Percentiles rank a stretch among this genome's conserved stretches.
phyloP scores from a whole-genome alignment of 495 filamentous ascomycete genomes.

The Aspergillus haitiensis region DNA sequence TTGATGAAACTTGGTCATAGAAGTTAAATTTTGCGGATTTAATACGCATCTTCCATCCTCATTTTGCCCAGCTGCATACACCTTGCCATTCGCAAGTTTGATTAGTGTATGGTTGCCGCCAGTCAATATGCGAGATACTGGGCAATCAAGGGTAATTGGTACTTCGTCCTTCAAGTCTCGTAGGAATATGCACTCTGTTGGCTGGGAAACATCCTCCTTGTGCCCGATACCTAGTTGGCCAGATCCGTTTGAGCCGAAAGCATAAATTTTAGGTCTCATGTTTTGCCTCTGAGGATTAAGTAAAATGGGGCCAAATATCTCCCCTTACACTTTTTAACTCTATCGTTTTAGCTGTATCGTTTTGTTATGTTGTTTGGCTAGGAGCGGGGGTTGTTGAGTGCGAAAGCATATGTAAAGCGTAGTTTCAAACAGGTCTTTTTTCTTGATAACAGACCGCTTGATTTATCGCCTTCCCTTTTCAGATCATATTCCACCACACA shows the following conservation, averaged over 20 bases:
- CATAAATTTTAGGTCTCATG: constrained; percentile 22
- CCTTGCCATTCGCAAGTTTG: constrained; percentile 53
- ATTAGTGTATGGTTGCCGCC: constrained; percentile 90
- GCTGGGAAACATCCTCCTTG: constrained; percentile 67
- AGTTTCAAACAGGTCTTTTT: no score
- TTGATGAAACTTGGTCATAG: constrained; percentile 29
- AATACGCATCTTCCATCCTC: constrained; percentile 48
- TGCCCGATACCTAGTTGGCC: constrained; percentile 84
- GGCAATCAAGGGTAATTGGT: constrained; percentile 8
- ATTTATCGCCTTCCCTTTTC: constrained; percentile 4
- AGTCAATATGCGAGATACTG: constrained; percentile 52
- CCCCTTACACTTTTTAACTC: neutral
- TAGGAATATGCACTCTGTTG: constrained; percentile 58
- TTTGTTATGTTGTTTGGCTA: neutral
- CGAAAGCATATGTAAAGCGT: no score
- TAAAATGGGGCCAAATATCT: neutral
- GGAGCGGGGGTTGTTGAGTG: neutral
- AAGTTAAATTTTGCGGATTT: constrained; percentile 1
- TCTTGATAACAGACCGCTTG: neutral
- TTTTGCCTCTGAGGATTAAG: neutral
- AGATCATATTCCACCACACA: neutral
- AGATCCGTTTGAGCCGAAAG: constrained; percentile 89
- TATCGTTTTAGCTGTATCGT: neutral
- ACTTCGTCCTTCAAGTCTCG: constrained; percentile 6
- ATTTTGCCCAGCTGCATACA: constrained; percentile 65